Evolutionary conservation across 2,329 filamentous ascomycete genomes (phyloP), one percentile per base, ranked within the genome.

Genomic region (Alternaria postmessia): DNA sequence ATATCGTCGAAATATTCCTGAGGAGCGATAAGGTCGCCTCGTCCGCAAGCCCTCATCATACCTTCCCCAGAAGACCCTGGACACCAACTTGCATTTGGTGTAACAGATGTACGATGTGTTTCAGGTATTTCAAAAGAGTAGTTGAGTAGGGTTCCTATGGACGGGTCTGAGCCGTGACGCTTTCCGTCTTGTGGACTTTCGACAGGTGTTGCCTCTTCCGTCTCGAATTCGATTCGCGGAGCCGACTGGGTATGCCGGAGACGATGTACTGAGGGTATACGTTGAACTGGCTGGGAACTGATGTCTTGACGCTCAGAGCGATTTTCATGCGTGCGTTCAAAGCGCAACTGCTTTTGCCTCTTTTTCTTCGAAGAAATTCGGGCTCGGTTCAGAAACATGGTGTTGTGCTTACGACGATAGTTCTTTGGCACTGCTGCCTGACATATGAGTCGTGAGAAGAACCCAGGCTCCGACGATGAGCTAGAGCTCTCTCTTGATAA

Each of bases 141-240:
- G 4, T 28, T 38, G 26, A 59, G 49, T 18, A 58, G 38, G 43
- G 55, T 61, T 18, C 61, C 53, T 18, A 66, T 57, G 6, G 63
- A 67, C 8, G 65, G 66, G 42, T 57, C 60, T 9, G 65, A 69
- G 38, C 56, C 59, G 14, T 60, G 59, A 12, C 56, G 63, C 6
- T 51, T 57, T 5, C 30, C 5, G 3, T 32, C 18, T 16, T 39
- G 16, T 7, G 30, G 22, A 24, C 42, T 52, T 3, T 38, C 11
- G 4, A 59, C 30, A 7, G 47, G 20, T 18, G 6, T 14, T 2
- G n/a, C 41, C n/a, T 61, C 56, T 26, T 49, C 32, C 24, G 30
- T 5, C 6, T 59, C 44, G 32, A 43, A 44, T 14, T 4, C 39
- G 3, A 57, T 46, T 20, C 55, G 52, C 34, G 56, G 64, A 6